Base-by-base conservation (phyloP, 208 protist genomes). In the Trypanosoma melophagium region DNA sequence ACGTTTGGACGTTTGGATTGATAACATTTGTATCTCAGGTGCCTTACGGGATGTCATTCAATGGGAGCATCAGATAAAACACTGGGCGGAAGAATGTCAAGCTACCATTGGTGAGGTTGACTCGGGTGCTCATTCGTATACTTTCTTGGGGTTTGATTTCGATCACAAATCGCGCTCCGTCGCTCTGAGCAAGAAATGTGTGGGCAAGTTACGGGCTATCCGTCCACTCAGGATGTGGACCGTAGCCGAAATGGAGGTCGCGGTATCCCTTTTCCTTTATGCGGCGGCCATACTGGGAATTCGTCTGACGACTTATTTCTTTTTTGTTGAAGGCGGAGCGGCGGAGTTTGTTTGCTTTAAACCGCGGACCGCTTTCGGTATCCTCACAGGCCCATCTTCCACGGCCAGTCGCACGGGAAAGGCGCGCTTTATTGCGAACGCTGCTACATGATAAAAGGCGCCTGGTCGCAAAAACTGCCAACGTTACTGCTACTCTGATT, bases 1-100 rank as follows among this genome's bases (percentile, higher is more conserved):
- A 13, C 19, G 38, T 0, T 51, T 74, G 31, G 73, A 79, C 38
- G 55, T 74, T 8, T 79, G 61, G 58, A 68, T 79, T 13, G 74
- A 79, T 47, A 79, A 74, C 51, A 79, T 79, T 24, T 60, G 73
- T 42, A 63, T 74, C 51, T 62, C 67, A 9, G 67, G 74, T 42
- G 7, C 50, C 17, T 25, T 35, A 25, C 1, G 10, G 12, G 47
- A 25, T 25, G 66, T 78, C 8, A 5, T 21, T 21, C 16, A 14
- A 41, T 59, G 54, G 54, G 21, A 59, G n/a, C 24, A 41, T 7
- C 7, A 24, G 19, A n/a, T 59, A 25, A 2, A 7, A 7, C 21
- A 59, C 2, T 41, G 16, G 16, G 54, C 54, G 28, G 17, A 59
- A 12, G 54, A 24, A 14, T 17, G 19, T 41, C 7, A 41, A 2